Evolutionary conservation across 345 rosid genomes (phyloP), one percentile per base, ranked within the genome.

Genomic region (Bretschneidera sinensis): DNA sequence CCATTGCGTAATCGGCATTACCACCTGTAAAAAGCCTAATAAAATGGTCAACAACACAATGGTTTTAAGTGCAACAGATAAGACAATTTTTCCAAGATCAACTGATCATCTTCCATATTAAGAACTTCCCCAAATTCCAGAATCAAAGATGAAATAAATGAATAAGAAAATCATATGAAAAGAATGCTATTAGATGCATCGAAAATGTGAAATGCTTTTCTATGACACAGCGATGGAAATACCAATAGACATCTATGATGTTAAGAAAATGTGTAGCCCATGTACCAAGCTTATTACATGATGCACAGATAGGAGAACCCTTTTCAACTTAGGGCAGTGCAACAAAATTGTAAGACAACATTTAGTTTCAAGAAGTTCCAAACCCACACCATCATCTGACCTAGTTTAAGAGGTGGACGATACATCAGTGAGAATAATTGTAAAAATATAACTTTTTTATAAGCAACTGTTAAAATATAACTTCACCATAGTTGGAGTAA

Each of bases 1-100:
- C 99, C 85, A 95, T 83, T 7, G 78, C 59, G 76, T 86, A 95
- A 67, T 91, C 99, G 72, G 96, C 88, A 88, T 74, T 88, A 64
- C 92, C 92, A 67, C 99, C 99, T 94, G 86, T 62, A 78, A 49
- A 69, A 80, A 65, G 79, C 73, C 74, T 70, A 72, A 71, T 70
- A 70, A 55, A 51, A 71, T 59, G 56, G 66, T 83, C 76, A 80
- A 69, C 34, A 60, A 60, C 59, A 31, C 10, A 15, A 35, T 60
- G 25, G 7, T 55, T 18, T 19, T 8, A 48, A 48, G 24, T 17
- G 35, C 49, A 65, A 21, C 69, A 64, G 19, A 54, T 23, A 2
- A 1, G n/a, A n/a, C 24, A 25, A 7, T 24, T 52, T 14, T 15
- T 6, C 2, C 18, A 54, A 23, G 39, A 51, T 28, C 35, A 64